Base-by-base conservation (phyloP, 306 rosid genomes). In the Medicago lupulina region DNA sequence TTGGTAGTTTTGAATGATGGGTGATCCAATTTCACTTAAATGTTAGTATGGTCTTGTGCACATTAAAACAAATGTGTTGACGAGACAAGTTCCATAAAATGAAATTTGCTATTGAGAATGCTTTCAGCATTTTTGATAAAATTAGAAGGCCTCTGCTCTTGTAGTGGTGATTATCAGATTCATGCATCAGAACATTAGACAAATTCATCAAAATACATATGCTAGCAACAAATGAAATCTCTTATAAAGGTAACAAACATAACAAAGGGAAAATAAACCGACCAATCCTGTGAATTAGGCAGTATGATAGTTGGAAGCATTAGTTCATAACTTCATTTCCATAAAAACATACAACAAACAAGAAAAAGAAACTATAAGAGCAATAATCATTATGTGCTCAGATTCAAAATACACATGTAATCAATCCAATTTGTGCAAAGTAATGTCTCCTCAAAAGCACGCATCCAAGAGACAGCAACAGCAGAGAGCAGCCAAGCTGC, bases 401-500 rank as follows among this genome's bases (percentile, higher is more conserved):
- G 25, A 43, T 9, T 60, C 39, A 58, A 66, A 54, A 65, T 70
- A 81, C 71, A 67, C 43, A 7, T 69, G 43, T 6, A 74, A 65
- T 14, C 39, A 15, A 61, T 67, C 78, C 83, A 84, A 28, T 81
- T 15, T 54, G 83, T 67, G 60, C 75, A 69, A 15, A 19, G 19
- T 9, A 19, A 47, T 15, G n/a, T 55, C 67, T 53, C 71, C 70
- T 87, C 85, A 95, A 83, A 95, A 95, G 90, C 96, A 90, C 7
- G 95, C 98, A 3, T 95, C 98, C 84, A 95, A 76, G 58, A 95
- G 85, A 71, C 98, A 95, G 75, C 98, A 95, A 58, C 98, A 95
- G 85, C 98, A 95, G 62, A 95, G 82, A 77, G 95, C 98, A 88
- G 98, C 98, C 96, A 95, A 85, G 73, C 98, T 95, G 86, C 82